These are phyloP conservation scores for Blastobotrys petasosporus DNA, from an alignment of 1,139 yeast species.

Conservation along the genomic window DNA sequence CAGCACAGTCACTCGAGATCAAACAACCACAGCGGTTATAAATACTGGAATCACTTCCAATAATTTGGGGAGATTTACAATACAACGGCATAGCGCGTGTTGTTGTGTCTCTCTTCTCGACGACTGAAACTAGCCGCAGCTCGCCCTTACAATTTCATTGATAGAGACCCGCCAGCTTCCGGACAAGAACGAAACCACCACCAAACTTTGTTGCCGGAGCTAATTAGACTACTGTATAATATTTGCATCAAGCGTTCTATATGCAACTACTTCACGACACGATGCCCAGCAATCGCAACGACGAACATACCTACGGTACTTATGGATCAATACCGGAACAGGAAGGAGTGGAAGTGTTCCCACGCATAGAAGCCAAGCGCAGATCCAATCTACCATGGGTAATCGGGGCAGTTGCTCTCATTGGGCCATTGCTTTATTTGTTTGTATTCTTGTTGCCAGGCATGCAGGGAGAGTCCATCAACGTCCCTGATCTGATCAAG, in stretches of 20 bases:
- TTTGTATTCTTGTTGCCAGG: constrained; percentile 20
- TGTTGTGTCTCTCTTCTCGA: background rate
- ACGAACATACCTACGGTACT: constrained; percentile 5
- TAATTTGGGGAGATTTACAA: too few relatives aligned
- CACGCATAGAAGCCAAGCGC: background rate
- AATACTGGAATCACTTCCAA: too few relatives aligned
- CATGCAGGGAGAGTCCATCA: constrained; percentile 12
- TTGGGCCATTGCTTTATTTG: constrained; percentile 15
- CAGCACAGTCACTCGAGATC: too few relatives aligned
- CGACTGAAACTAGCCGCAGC: background rate
- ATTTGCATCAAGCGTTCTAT: background rate
- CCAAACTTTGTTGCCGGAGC: background rate
- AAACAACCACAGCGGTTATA: too few relatives aligned
- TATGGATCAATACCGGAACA: constrained; percentile 9
- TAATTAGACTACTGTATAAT: background rate
- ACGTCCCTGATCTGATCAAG: constrained; percentile 23
- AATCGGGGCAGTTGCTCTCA: background rate
- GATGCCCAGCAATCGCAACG: background rate
- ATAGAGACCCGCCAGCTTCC: background rate
- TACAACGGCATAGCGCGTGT: too few relatives aligned
- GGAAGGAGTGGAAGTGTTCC: background rate
- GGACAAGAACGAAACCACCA: background rate
- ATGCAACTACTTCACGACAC: background rate
- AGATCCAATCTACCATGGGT: constrained; percentile 5
- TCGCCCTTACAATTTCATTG: background rate